Base-by-base conservation (phyloP, 495 filamentous ascomycete genomes). In the Viridothelium virens region DNA sequence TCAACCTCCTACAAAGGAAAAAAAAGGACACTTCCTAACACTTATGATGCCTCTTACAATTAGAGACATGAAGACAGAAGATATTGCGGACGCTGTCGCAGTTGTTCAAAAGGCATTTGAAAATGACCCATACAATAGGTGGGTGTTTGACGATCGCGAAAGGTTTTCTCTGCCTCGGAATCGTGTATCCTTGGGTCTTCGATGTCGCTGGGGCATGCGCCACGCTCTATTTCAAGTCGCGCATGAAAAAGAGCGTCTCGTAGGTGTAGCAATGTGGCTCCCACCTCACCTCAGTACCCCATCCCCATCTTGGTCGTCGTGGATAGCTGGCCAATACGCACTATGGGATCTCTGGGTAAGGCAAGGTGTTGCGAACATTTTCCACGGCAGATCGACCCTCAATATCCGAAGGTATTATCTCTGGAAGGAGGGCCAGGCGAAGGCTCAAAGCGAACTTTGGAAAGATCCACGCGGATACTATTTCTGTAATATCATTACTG, bases 401-500 rank as follows among this genome's bases (percentile, higher is more conserved):
- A 85, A 85, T 69, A 78, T 85, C 10, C 79, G 75, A 72, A 84
- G 87, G 34, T 89, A 89, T 74, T 83, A 78, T 71, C 83, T 86
- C 66, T 88, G 86, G 86, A 88, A 88, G 66, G 76, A 75, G 39
- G 73, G 75, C n/a, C 85, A 87, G 72, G 75, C 78, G 3, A 78
- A 81, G 61, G 84, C 81, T 6, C 86, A 88, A 65, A 71, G 72
- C 10, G 74, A 79, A 61, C 76, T 87, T 9, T 87, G 85, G 85
- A 80, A 79, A 11, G 83, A 85, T 71, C 76, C 80, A 2, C 74
- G 72, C 5, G 87, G 87, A 0, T 89, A 89, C 71, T 89, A 88
- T 68, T 89, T 89, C 68, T 84, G 86, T 67, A 89, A 88, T 72
- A 85, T 89, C 62, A 79, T 89, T 65, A 85, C 85, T 2, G 86